Evolutionary conservation across 148 eudicot species (phyloP).

Genomic region (Limonium bicolor): DNA sequence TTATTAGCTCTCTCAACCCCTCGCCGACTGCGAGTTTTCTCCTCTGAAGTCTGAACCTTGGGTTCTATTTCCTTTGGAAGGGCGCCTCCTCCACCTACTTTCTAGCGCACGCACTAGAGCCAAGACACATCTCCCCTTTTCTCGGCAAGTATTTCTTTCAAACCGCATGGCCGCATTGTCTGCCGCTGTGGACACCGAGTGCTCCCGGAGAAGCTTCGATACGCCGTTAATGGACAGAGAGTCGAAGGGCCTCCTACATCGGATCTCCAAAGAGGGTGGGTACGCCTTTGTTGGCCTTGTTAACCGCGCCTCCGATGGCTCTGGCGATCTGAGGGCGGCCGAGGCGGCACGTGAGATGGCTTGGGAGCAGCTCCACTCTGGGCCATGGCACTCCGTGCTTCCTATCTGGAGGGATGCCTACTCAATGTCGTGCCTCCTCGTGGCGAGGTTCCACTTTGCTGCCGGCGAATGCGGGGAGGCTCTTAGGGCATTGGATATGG

Average conservation of each 20-base stretch:
- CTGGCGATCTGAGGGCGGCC: slow-evolving; percentile 45
- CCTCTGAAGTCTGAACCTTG: too few species aligned
- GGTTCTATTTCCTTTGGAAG: too few species aligned
- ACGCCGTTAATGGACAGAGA: slow-evolving; percentile 38
- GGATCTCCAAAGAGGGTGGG: slow-evolving; percentile 58
- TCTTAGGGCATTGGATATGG: slow-evolving; percentile 61
- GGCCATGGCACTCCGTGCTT: slow-evolving; percentile 76
- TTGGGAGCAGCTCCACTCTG: slow-evolving; percentile 97
- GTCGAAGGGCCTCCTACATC: slow-evolving; percentile 21
- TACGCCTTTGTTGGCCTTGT: slow-evolving; percentile 55
- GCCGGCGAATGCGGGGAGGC: slow-evolving; percentile 35
- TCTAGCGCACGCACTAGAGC: too few species aligned
- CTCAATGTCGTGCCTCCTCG: slow-evolving; percentile 70
- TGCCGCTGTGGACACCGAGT: too few species aligned
- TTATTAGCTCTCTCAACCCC: too few species aligned
- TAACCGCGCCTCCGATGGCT: slow-evolving; percentile 16
- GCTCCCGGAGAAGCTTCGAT: too few species aligned
- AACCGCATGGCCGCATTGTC: too few species aligned
- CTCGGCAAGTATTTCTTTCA: too few species aligned
- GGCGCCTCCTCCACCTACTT: too few species aligned
- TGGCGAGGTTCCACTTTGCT: slow-evolving; percentile 32
- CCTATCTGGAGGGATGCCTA: slow-evolving; percentile 90
- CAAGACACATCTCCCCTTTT: too few species aligned
- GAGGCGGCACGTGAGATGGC: slow-evolving; percentile 94
- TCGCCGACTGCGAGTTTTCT: too few species aligned